Evolutionary conservation across 1,284 basidiomycete species (phyloP), one percentile per base, ranked within the genome.

Genomic region (Trichosporon coremiiforme): DNA sequence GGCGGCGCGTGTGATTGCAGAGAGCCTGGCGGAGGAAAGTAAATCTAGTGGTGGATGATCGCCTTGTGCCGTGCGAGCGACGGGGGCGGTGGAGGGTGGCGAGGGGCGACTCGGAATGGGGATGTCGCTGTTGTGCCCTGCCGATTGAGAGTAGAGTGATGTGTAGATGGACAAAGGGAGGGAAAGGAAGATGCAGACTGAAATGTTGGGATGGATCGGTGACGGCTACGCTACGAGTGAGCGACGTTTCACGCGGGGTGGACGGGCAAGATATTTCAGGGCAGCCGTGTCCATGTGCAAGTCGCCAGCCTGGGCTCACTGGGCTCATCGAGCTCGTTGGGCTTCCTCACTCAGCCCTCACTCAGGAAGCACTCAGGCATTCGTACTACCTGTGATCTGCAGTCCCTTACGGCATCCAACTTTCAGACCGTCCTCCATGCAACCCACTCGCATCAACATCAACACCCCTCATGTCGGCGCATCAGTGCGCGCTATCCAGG

Each of bases 261-360:
- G 22, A 53, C 50, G 50, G 22, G 50, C 50, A 22, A 53, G 50
- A 53, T 53, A 7, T 25, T 53, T 25, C 50, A 53, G 50, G 50
- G 50, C 20, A 6, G 41, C n/a, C 62, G 33, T 63, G 65, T 70
- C 66, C 41, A 45, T 41, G 38, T 41, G 38, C 38, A 12, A 12
- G 8, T 8, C 9, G 12, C 38, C 38, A 41, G 38, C 15, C 41
- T 17, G 41, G 12, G 25, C 25, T 25, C 25, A 25, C 25, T 25
- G 25, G 25, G 25, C 25, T 25, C 25, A 25, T 25, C 25, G 25
- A 25, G 25, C 25, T 25, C 25, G 25, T 25, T 25, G 25, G 25
- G 25, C 25, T 25, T 25, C 25, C 25, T 25, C 25, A 25, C 25
- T 25, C 25, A 25, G 25, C 25, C 25, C 25, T 25, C 25, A 25